Evolutionary conservation across 2,329 filamentous ascomycete genomes (phyloP), one percentile per base, ranked within the genome.

Genomic region (Fusarium sp.): DNA sequence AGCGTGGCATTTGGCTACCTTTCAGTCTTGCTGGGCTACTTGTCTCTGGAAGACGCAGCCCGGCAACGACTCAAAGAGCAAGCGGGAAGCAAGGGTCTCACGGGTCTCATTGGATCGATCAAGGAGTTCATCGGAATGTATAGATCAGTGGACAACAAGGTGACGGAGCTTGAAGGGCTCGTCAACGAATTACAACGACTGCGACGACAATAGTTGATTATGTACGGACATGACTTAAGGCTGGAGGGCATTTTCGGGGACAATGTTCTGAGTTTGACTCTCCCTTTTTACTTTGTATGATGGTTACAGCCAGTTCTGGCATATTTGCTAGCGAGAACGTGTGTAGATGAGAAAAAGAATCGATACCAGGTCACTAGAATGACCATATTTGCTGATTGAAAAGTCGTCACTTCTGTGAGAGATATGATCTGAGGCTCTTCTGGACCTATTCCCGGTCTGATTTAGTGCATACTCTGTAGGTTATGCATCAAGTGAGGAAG

Each of bases 1-100:
- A 94, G 95, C 73, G 94, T 98, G 32, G 91, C 92, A 3, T 90
- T 95, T 78, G 95, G 94, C 18, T 98, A 97, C 78, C 85, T 98
- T 27, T 91, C 94, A 1, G 91, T 98, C 17, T 85, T 97, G 9
- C 85, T 98, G 5, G 93, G 94, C 20, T 96, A 94, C 72, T 83
- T 98, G 27, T 94, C 90, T 73, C 84, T 96, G 32, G 81, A 84
- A 53, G 75, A 80, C 14, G 81, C 83, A 7, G 82, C 85, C 11
- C 81, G 84, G 48, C 78, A 81, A 50, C 82, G 81, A 30, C 81
- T 89, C 38, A 79, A 80, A 40, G 70, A 77, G 9, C 81, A 81
- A 52, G 83, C 84, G 45, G 79, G 82, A 12, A 81, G 82, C 38
- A 82, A 81, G 64, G 86, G 81, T 44, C 78, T 88, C 35, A 77